Conservation (phyloP, 331 rosid species). For the Cydonia oblonga region DNA sequence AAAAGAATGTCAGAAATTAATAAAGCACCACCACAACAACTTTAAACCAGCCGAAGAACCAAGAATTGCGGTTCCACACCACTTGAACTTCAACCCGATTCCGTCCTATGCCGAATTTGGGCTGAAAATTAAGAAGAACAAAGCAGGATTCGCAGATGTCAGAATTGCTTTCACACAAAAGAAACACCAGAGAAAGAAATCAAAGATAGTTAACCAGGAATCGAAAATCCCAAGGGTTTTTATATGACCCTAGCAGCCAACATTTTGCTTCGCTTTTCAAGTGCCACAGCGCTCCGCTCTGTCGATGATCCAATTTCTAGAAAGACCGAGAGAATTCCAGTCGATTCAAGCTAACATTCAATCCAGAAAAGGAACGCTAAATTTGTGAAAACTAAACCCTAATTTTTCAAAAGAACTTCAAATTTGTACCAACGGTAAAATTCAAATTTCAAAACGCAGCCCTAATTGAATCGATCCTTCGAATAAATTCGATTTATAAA, state of each 20-base stretch:
- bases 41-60: background rate
- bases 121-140: background rate
- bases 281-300: background rate
- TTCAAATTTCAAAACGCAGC: background rate
- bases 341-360: background rate
- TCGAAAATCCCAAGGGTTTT: background rate
- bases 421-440: no score
- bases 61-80: background rate
- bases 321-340: background rate
- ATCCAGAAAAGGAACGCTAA: background rate
- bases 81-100: background rate
- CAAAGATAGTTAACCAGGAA: background rate
- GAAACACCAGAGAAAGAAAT: background rate
- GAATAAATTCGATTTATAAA: background rate
- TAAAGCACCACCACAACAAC: background rate
- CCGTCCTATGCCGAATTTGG: background rate
- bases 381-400: no score
- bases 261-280: slow-evolving; percentile 4
- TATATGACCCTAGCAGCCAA: slow-evolving; percentile 8
- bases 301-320: background rate
- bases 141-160: background rate
- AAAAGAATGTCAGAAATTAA: background rate
- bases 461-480: background rate
- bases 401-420: no score
- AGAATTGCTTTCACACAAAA: background rate